Evolutionary conservation across 2,329 filamentous ascomycete species (phyloP), one percentile per base, ranked within the genome.

Genomic region (Balansia obtecta): DNA sequence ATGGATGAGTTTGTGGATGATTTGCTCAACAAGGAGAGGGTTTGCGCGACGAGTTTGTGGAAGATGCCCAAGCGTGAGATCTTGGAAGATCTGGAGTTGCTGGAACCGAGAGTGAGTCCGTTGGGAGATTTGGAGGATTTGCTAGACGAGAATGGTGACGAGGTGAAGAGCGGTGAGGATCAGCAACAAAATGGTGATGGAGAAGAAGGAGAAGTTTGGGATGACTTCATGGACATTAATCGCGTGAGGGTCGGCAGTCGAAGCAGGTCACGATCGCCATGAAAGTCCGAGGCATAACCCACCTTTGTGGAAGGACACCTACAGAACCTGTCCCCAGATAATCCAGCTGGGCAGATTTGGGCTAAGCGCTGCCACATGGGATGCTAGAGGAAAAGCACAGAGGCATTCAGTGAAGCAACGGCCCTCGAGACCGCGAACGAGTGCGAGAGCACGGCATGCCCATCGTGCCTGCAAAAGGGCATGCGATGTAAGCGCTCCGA

Each of bases 1-100:
- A 74, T 98, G 68, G 93, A 98, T 66, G 84, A 91, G 59, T 97
- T 98, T 65, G 81, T 97, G 50, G 93, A 98, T 65, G 89, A 96
- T 54, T 69, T 98, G 56, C 72, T 98, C 55, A 85, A 80, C 0
- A 95, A 95, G 68, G 88, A 94, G 51, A 77, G 93, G 48, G 84
- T 96, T 0, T 97, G 91, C 63, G 91, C 83, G 38, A 97, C 93
- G 3, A 94, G 84, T 62, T 64, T 98, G 58, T 94, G 88, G 82
- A 95, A 95, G 71, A 77, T 98, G 75, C 87, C 90, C 3, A 82
- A 82, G 53, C 75, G 93, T 58, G 82, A 86, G 56, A 77, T 87
- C 48, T 65, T 98, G 56, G 93, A 98, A 70, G 93, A 98, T 65
- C 63, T 95, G 64, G 93, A 95, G 57, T 68, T 90, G 60, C 62